phyloP scores from a whole-genome alignment of 176 grass and related monocot species.

The Echinochloa phyllopogon region DNA sequence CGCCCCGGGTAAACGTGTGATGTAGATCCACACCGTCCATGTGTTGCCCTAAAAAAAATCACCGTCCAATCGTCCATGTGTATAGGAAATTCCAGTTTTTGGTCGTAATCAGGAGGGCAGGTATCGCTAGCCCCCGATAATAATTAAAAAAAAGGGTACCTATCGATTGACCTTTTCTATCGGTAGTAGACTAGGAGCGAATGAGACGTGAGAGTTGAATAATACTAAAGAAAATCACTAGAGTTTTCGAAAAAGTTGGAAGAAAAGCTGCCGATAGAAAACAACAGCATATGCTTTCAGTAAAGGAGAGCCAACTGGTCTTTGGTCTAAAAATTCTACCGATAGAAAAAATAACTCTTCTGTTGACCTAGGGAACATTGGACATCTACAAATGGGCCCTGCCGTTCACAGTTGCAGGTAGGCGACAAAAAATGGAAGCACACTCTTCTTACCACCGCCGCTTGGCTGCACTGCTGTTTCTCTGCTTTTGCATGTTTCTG shows the following conservation, averaged over 20 bases:
- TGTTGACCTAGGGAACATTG: neutral
- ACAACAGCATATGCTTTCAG: neutral
- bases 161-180: neutral
- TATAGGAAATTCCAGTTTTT: neutral
- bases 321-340: too few species aligned
- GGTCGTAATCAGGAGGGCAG: neutral
- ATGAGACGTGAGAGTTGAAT: neutral
- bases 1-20: too few species aligned
- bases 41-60: too few species aligned
- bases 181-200: neutral
- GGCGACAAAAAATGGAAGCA: neutral
- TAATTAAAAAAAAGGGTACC: neutral
- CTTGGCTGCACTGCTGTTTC: neutral
- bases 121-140: neutral
- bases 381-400: neutral
- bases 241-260: neutral
- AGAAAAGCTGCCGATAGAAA: neutral
- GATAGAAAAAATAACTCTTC: neutral
- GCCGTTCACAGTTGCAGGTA: neutral
- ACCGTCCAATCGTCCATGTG: too few species aligned
- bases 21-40: too few species aligned
- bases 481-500: conserved; percentile 6
- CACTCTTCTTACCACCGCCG: neutral
- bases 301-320: too few species aligned
- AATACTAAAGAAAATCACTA: neutral